Conservation (phyloP, 2,329 filamentous ascomycete genomes). For the Paecilomyces sp. region DNA sequence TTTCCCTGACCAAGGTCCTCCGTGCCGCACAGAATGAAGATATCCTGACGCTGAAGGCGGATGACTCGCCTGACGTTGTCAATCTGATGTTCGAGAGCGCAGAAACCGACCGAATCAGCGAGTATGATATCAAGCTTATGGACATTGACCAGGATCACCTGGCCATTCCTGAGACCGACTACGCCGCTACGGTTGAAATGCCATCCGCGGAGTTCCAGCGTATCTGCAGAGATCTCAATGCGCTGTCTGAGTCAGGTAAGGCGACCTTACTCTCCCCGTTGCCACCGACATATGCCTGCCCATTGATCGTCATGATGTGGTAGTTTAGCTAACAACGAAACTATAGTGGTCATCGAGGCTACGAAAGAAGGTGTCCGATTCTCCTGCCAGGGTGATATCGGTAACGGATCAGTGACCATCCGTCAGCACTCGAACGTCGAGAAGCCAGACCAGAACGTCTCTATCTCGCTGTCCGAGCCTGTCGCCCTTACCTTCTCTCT, state of each 20-base stretch:
- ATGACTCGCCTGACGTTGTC: conserved; percentile 90
- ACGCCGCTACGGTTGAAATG: conserved; percentile 85
- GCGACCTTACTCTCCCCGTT: conserved; percentile 4
- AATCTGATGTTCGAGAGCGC: conserved; percentile 93
- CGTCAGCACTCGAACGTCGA: conserved; percentile 84
- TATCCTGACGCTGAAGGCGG: conserved; percentile 91
- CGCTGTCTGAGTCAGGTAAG: conserved; percentile 91
- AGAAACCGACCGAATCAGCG: conserved; percentile 83
- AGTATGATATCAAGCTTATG: conserved; percentile 99
- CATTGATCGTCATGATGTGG: not conserved
- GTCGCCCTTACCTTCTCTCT: conserved; percentile 95
- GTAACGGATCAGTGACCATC: conserved; percentile 86
- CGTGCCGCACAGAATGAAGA: conserved; percentile 92
- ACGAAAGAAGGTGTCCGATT: conserved; percentile 98
- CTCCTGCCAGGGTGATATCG: conserved; percentile 86
- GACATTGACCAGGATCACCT: conserved; percentile 99
- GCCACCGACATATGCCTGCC: not conserved
- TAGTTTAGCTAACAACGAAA: conserved; percentile 14
- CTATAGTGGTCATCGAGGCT: conserved; percentile 82
- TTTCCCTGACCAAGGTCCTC: conserved; percentile 93
- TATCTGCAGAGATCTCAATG: conserved; percentile 86
- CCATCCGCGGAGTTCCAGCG: conserved; percentile 84
- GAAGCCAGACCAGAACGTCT: conserved; percentile 76
- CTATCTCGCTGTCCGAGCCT: conserved; percentile 86
- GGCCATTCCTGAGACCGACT: conserved; percentile 98